Base-by-base conservation (phyloP, 176 grass and related monocot species). In the Tuctoria greenei region DNA sequence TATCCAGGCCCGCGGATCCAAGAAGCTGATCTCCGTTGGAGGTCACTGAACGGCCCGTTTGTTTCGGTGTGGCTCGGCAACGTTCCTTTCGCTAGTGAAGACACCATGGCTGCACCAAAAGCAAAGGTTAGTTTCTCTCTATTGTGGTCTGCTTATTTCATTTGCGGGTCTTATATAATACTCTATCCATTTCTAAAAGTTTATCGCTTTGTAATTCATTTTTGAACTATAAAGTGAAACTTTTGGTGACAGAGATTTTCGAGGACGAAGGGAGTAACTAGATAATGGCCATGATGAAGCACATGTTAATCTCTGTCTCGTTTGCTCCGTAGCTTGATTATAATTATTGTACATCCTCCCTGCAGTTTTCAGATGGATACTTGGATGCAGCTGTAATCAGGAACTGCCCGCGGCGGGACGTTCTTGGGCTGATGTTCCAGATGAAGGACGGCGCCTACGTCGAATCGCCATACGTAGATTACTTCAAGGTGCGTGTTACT, bases 281-380 rank as follows among this genome's bases (percentile, higher is more conserved):
- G n/a, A n/a, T n/a, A 58, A 12, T 59, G 2, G 1, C 13, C 49
- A 34, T 17, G 63, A 6, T 65, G n/a, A n/a, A n/a, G n/a, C n/a
- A n/a, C 36, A 55, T 50, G 15, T 46, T 7, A 8, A 13, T 8
- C 11, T 45, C 26, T 26, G 23, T 25, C 15, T 35, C 18, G 28
- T 2, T 51, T 1, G 7, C 25, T 55, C 35, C 43, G 16, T 23
- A 42, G 4, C 25, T 10, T 76, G 66, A 77, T 61, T 24, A 37
- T 36, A n/a, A n/a, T n/a, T n/a, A n/a, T n/a, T 59, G 5, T 76
- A 54, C 20, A 52, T 66, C 55, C 26, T 25, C 68, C 7, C 41
- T 91, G 70, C 78, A 99, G 96, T 95, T 99, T 73, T 87, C 92
- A 35, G 96, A 99, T 87, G 96, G 96, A 39, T 99, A 86, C 89